Evolutionary conservation across 306 rosid genomes (phyloP), one percentile per base, ranked within the genome.

Genomic region (Dalbergia oliveri): DNA sequence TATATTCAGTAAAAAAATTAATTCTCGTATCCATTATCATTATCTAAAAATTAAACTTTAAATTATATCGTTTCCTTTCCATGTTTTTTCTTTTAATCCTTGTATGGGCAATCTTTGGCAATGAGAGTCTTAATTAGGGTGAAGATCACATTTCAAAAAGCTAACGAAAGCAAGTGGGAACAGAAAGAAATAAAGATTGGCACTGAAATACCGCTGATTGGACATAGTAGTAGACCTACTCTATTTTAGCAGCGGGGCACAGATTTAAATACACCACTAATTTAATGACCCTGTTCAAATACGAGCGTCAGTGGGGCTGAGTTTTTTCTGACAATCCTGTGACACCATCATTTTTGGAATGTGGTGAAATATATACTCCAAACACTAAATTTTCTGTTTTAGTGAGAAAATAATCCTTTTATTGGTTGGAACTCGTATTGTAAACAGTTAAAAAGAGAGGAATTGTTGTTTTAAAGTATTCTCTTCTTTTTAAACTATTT

Each of bases 161-260:
- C 31, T 2, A 26, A 26, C 31, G 85, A 73, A 81, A 86, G 81
- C 41, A 57, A 11, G 62, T 15, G 81, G 90, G 88, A 74, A 77
- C 93, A 72, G 89, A 91, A 91, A 91, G 91, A 86, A 80, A 88
- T 80, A 90, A 87, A 81, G 88, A 87, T 88, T 81, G 61, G 73
- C 87, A 33, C 87, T 66, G 88, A 86, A 89, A 81, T 66, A 66
- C 39, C 68, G 66, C 59, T 81, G 85, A 85, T 78, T 39, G 84
- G 85, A 79, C 82, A 50, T 9, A 44, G 13, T 4, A 8, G 2
- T 15, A 54, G 16, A 54, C 23, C 4, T 53, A 53, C 19, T 53
- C 37, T 62, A 60, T 41, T 65, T 66, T 72, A 49, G 45, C 85
- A 72, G 83, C 9, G 4, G 47, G 82, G 41, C 84, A 51, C 78